Percentiles rank a stretch among this genome's conserved stretches.
Evolutionary conservation across 306 rosid genomes (phyloP).

Genomic region (Gynostemma pentaphyllum): DNA sequence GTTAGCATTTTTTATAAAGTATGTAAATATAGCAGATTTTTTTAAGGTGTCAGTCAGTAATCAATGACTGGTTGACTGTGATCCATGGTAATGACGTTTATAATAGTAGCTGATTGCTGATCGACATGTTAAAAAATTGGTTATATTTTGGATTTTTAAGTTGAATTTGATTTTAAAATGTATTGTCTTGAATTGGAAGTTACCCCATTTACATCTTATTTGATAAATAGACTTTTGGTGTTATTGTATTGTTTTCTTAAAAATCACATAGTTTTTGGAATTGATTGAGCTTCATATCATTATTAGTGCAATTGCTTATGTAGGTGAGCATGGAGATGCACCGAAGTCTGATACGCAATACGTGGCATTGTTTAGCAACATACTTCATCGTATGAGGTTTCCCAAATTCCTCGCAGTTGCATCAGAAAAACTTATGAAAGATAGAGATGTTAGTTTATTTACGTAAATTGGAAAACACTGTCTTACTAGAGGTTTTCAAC

Average conservation of each 20-base stretch:
- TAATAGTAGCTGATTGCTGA: too few species aligned
- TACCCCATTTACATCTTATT: not conserved
- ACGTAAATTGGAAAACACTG: not conserved
- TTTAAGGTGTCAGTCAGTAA: too few species aligned
- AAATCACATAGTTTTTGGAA: not conserved
- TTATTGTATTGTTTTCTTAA: not conserved
- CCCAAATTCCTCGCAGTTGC: constrained; percentile 61
- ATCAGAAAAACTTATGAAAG: constrained; percentile 35
- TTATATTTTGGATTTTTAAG: not conserved
- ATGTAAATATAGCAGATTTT: too few species aligned
- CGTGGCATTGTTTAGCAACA: constrained; percentile 52
- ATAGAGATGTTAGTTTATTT: constrained; percentile 39
- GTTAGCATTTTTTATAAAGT: too few species aligned
- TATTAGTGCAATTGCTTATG: constrained; percentile 5
- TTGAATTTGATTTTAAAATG: not conserved
- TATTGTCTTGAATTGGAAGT: not conserved
- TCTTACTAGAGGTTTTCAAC: constrained; percentile 10
- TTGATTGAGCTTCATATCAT: not conserved
- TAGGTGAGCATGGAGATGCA: constrained; percentile 28
- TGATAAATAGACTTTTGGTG: not conserved
- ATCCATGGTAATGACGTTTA: too few species aligned
- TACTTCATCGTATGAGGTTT: constrained; percentile 70
- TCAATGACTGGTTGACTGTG: too few species aligned
- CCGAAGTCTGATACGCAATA: constrained; percentile 32
- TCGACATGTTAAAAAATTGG: too few species aligned